A percentile compares a stretch with the other conserved stretches of the same genome.
Evolutionary conservation across 2,329 filamentous ascomycete species (phyloP).

Genomic region (Sphaerulina vaccinii): DNA sequence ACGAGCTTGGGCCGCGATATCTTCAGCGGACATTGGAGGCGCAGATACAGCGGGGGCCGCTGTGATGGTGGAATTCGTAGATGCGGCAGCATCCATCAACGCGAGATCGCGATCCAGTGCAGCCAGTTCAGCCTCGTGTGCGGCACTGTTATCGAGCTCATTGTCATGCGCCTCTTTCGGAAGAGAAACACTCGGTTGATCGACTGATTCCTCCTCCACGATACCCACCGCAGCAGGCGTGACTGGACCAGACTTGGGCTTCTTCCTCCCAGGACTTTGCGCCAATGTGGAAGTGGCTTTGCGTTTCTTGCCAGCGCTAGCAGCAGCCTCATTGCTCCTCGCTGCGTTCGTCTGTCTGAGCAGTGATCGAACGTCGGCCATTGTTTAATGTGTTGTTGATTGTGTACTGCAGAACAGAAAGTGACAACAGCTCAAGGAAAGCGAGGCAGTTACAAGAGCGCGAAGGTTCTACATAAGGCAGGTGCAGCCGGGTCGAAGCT

Average conservation of each 20-base stretch:
- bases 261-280: constrained; percentile 26
- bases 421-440: too few species aligned
- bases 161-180: constrained; percentile 30
- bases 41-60: constrained; percentile 42
- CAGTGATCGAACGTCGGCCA: constrained; percentile 78
- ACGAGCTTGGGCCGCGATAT: constrained; percentile 47
- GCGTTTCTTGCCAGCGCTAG: constrained; percentile 49
- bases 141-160: constrained; percentile 19
- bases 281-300: constrained; percentile 46
- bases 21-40: constrained; percentile 48
- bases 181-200: constrained; percentile 31
- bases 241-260: constrained; percentile 19
- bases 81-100: constrained; percentile 27
- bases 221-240: background rate
- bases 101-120: constrained; percentile 83
- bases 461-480: too few species aligned
- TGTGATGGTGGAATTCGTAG: background rate
- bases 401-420: too few species aligned
- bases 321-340: constrained; percentile 45
- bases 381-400: constrained; percentile 39
- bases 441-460: too few species aligned
- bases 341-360: constrained; percentile 74
- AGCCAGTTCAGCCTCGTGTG: constrained; percentile 49
- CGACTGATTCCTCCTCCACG: constrained; percentile 12
- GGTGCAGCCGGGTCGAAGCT: too few species aligned